A percentile compares a stretch with the other conserved stretches of the same genome.
Conservation (phyloP, 2,329 filamentous ascomycete genomes). For the Capronia coronata region DNA sequence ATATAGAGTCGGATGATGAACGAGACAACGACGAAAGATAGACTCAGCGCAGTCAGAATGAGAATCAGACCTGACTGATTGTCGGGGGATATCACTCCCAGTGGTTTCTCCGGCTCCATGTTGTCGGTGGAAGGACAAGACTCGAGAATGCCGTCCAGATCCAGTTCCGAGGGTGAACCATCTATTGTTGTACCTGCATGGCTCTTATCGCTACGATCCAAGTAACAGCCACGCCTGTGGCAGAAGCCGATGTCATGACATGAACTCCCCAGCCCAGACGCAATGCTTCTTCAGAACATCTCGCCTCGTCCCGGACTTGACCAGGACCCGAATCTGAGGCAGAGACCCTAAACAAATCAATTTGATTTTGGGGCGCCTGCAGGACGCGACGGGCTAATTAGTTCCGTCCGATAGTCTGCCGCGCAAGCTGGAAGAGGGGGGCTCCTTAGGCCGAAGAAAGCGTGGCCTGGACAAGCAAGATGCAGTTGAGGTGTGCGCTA, state of each 20-base stretch:
- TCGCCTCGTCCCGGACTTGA: not conserved
- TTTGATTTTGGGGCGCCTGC: too few relatives aligned
- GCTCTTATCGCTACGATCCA: not conserved
- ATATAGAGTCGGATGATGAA: conserved; percentile 39
- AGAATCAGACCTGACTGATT: conserved; percentile 40
- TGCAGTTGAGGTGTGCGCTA: too few relatives aligned
- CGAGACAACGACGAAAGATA: conserved; percentile 38
- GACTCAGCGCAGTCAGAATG: conserved; percentile 36
- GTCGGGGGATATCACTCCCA: conserved; percentile 34
- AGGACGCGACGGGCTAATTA: not conserved
- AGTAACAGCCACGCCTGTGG: not conserved
- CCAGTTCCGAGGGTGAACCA: not conserved
- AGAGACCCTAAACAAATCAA: not conserved
- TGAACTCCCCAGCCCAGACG: not conserved
- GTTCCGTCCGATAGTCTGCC: not conserved
- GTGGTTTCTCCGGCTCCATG: conserved; percentile 25
- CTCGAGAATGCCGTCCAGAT: not conserved
- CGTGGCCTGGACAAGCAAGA: not conserved
- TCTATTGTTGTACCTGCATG: not conserved
- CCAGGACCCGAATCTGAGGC: not conserved
- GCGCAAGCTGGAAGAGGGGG: not conserved
- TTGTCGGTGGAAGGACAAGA: not conserved
- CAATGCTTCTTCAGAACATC: not conserved
- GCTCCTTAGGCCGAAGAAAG: not conserved
- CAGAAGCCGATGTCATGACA: not conserved